A percentile compares a stretch with the other conserved stretches of the same genome.
Conservation (phyloP, 2,329 filamentous ascomycete genomes). For the Knufia fluminis region DNA sequence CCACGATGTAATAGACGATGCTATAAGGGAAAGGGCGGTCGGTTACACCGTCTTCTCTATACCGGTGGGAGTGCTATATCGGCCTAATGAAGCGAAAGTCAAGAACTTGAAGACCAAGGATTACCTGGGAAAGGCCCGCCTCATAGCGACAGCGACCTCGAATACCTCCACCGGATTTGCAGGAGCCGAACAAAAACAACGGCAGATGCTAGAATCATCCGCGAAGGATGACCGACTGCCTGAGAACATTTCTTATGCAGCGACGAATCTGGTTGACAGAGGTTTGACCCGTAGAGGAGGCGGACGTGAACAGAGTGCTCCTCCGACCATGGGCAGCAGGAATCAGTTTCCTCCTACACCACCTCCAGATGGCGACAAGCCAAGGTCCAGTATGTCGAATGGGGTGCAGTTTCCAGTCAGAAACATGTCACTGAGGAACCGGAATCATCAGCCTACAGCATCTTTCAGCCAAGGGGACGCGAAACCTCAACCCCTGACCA, state of each 20-base stretch:
- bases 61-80: conserved; percentile 87
- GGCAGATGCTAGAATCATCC: conserved; percentile 24
- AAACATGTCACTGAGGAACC: conserved; percentile 19
- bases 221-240: conserved; percentile 63
- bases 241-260: conserved; percentile 83
- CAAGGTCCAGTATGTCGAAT: conserved; percentile 4
- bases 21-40: conserved; percentile 87
- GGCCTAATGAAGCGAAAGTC: conserved; percentile 94
- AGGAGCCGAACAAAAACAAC: conserved; percentile 61
- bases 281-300: conserved; percentile 60
- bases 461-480: conserved; percentile 1
- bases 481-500: not conserved
- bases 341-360: conserved; percentile 97
- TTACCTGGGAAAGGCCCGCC: conserved; percentile 88
- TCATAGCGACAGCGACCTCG: conserved; percentile 79
- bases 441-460: not conserved
- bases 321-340: conserved; percentile 58
- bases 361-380: conserved; percentile 76
- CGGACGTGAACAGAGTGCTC: conserved; percentile 69
- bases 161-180: conserved; percentile 78
- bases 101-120: conserved; percentile 97
- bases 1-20: conserved; percentile 96
- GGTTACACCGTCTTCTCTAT: conserved; percentile 99
- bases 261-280: conserved; percentile 84
- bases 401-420: conserved; percentile 25